phyloP scores from a whole-genome alignment of 169 alveolate genomes.

The Plasmodium fragile region DNA sequence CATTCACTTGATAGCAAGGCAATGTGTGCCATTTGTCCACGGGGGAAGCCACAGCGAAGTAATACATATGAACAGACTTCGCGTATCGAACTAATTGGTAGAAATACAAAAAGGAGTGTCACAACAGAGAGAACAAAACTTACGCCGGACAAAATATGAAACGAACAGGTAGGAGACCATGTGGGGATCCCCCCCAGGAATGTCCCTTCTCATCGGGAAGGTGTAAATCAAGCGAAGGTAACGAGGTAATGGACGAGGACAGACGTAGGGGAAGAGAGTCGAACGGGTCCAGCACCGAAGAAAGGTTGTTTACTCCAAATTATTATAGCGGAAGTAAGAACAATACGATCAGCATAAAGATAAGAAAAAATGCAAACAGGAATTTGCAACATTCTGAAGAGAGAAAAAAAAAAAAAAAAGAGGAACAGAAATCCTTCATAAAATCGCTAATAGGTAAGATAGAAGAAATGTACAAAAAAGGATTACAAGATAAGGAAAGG shows the following conservation, averaged over 20 bases:
- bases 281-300: neutral
- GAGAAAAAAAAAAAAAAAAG: neutral
- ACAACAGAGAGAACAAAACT: neutral
- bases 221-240: neutral
- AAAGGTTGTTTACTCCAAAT: slow-evolving; percentile 8
- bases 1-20: neutral
- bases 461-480: slow-evolving; percentile 32
- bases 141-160: neutral
- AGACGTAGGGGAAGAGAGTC: neutral
- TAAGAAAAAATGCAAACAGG: slow-evolving; percentile 6
- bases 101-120: neutral
- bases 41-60: neutral
- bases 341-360: slow-evolving; percentile 16
- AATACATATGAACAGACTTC: neutral
- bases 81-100: neutral
- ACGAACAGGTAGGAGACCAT: neutral
- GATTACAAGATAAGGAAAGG: neutral
- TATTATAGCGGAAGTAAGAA: neutral
- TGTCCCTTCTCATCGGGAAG: neutral
- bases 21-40: neutral
- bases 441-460: slow-evolving; percentile 10
- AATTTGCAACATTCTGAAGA: neutral
- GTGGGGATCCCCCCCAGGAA: neutral
- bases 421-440: slow-evolving; percentile 23
- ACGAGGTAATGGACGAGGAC: neutral